Evolutionary conservation across 2,329 filamentous ascomycete species (phyloP), one percentile per base, ranked within the genome.

Genomic region (Sordariomycetes sp.): DNA sequence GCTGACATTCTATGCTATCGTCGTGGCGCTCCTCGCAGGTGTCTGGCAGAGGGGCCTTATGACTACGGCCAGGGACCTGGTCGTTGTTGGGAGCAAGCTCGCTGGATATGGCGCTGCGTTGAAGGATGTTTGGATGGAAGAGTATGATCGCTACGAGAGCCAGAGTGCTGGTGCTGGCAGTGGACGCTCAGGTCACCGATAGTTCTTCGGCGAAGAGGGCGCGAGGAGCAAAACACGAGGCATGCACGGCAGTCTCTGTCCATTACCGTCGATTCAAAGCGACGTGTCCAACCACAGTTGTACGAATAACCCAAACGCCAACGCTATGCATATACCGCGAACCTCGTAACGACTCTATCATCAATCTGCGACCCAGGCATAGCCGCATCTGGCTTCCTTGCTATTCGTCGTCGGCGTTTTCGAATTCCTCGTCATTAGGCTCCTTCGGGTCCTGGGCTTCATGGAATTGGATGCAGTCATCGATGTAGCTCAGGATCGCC

Each of bases 371-470:
- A 25, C 23, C 23, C 46, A 41, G 42, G 34, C 29, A 29, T 42
- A 42, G 31, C n/a, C 5, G 21, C 3, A 34, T n/a, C 6, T 19
- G 30, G 16, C 12, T 23, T 21, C 15, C 3, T 29, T 23, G 12
- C 25, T 40, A 44, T 27, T 50, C 46, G 26, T 49, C 15, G 6
- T 59, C 54, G 10, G 65, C 60, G 10, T 66, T 66, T 24, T 54
- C 54, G 19, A 58, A 51, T 31, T 61, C 64, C 18, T 68, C 68
- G 42, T 86, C 81, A 36, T 73, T 72, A 6, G 86, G 82, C 55
- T 95, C 88, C 47, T 75, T 79, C 8, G 88, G 88, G 57, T 95
- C 88, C 54, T 95, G 88, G 10, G 87, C 85, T 56, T 95, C 88
- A 52, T 94, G 85, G 56, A 76, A 95, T 55, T 94, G 88, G 44